Percentiles rank a stretch among this genome's conserved stretches.
Evolutionary conservation across 495 filamentous ascomycete genomes (phyloP).

Genomic region (Aspergillus baeticus): DNA sequence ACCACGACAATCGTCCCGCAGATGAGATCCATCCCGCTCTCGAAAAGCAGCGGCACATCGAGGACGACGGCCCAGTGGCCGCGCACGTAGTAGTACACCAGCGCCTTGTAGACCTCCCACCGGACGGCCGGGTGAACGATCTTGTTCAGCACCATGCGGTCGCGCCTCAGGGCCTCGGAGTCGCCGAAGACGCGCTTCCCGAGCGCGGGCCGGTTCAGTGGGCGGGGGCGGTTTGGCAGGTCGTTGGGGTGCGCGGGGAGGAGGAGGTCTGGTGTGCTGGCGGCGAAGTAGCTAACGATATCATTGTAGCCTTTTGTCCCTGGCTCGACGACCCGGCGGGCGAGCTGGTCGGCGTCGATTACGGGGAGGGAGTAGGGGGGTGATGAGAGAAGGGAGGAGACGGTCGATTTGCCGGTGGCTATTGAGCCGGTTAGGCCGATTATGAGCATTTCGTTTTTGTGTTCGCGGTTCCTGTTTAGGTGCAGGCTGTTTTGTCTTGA

Average conservation of each 20-base stretch:
- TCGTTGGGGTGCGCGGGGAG: constrained; percentile 40
- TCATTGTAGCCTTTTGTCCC: constrained; percentile 77
- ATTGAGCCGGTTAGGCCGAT: constrained; percentile 97
- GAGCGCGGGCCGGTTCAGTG: constrained; percentile 82
- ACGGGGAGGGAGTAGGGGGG: constrained; percentile 85
- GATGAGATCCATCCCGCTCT: constrained; percentile 75
- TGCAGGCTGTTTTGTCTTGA: no score
- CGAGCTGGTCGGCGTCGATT: constrained; percentile 91
- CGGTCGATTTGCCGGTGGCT: constrained; percentile 97
- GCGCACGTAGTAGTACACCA: constrained; percentile 62
- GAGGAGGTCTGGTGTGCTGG: constrained; percentile 81
- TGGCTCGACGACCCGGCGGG: constrained; percentile 87
- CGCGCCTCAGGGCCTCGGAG: constrained; percentile 57
- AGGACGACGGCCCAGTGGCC: constrained; percentile 88
- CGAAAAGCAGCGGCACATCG: constrained; percentile 89
- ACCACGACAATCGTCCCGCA: constrained; percentile 86
- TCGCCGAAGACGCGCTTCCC: constrained; percentile 83
- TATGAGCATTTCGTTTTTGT: constrained; percentile 69
- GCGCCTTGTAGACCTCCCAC: constrained; percentile 66
- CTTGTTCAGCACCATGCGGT: constrained; percentile 74
- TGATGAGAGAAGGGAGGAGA: constrained; percentile 74
- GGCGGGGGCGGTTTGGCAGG: constrained; percentile 47
- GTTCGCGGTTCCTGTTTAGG: neutral
- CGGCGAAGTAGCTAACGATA: constrained; percentile 75
- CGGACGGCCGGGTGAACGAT: constrained; percentile 90